Base-by-base conservation (phyloP, 108 stramenopile species). In the Chaetoceros muelleri region DNA sequence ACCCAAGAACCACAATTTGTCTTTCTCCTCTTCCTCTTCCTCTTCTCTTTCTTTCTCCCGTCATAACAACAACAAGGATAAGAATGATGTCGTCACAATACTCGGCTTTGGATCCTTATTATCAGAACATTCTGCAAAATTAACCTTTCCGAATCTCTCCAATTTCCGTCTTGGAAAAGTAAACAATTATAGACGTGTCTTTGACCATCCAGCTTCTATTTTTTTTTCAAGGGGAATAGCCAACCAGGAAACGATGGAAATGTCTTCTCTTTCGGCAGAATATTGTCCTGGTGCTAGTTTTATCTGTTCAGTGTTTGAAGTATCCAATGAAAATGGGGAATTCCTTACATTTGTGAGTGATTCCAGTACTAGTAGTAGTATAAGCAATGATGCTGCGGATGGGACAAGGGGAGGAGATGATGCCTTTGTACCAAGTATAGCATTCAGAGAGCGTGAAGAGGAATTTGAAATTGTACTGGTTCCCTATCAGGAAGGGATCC, bases 211-310 rank as follows among this genome's bases (percentile, higher is more conserved):
- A 0, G 85, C 87, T 3, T 82, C 87, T 0, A 87, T 89, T 23
- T 93, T 93, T 53, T 83, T 93, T 52, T 70, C 85, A 45, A 64
- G 82, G 0, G 72, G 72, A 7, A 84, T 92, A 73, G 92, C 85
- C 20, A 69, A 74, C 46, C 25, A 75, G 18, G 82, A 83, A 21
- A 84, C 84, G 0, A 47, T 80, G 25, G 84, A 93, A 64, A 82
- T 87, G 45, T 80, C 81, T 25, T 80, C 78, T 17, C 60, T 88
- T 18, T 79, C 78, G 3, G 72, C 66, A 0, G 90, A 88, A 64
- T 61, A 60, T 52, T 46, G 49, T 26, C 62, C 55, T n/a, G 78
- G 78, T 1, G 46, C 50, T 17, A 56, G 71, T 26, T 87, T 92
- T 62, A 58, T 87, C 2, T 82, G 76, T 45, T 68, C 78, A 30